A percentile compares a stretch with the other conserved stretches of the same genome.
phyloP scores from a whole-genome alignment of 768 basidiomycete genomes.

The Amanita subjunquillea region DNA sequence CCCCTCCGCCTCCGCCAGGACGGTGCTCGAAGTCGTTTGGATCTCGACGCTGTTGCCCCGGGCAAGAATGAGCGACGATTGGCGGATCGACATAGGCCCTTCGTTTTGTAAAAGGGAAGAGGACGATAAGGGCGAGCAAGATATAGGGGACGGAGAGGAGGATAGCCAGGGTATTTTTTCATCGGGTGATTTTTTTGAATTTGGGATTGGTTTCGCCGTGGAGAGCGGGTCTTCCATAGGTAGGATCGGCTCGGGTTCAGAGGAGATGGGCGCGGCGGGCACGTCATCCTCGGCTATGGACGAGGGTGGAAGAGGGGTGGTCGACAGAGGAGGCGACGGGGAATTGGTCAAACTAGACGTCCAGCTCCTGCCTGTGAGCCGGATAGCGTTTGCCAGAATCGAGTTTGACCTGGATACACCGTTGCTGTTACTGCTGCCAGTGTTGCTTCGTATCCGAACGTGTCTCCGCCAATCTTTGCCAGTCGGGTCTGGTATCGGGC shows the following conservation, averaged over 20 bases:
- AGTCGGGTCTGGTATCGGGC: conserved; percentile 53
- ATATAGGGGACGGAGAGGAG: neutral
- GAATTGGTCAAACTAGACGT: neutral
- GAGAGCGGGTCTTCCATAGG: neutral
- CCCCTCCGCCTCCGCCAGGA: too few relatives aligned
- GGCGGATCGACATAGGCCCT: neutral
- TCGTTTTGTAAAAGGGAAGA: neutral
- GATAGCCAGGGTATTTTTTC: neutral
- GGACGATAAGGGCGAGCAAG: neutral
- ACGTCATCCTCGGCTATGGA: neutral
- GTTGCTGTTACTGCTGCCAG: neutral
- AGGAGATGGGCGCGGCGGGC: neutral
- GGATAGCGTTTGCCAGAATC: neutral
- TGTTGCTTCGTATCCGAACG: conserved; percentile 10
- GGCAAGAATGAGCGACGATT: neutral
- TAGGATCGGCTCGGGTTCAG: neutral
- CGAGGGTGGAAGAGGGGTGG: neutral
- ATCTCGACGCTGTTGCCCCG: neutral
- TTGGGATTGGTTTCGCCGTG: neutral
- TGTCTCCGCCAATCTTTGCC: conserved; percentile 28
- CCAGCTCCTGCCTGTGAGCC: neutral
- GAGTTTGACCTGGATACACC: neutral
- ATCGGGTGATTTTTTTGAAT: neutral
- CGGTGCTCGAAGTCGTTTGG: neutral
- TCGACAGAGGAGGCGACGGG: neutral